phyloP scores from a whole-genome alignment of 2,329 filamentous ascomycete species.

The Scortechinia acanthostroma region DNA sequence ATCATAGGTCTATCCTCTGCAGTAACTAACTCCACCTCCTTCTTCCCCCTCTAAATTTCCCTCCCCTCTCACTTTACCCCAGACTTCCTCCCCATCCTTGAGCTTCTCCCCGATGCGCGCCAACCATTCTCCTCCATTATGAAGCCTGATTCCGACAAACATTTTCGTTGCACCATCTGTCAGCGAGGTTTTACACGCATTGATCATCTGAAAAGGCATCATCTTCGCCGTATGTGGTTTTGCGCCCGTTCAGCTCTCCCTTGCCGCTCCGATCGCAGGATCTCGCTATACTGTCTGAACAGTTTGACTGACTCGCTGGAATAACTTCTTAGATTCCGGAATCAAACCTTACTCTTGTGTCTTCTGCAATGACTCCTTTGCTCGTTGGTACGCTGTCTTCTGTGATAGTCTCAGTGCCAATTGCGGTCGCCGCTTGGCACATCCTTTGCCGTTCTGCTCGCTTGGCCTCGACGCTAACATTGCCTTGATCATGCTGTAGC shows the following conservation, averaged over 20 bases:
- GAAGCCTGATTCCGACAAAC: slow-evolving; percentile 24
- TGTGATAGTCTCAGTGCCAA: no score
- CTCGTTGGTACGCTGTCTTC: slow-evolving; percentile 23
- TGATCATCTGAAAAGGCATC: slow-evolving; percentile 36
- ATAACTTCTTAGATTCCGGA: slow-evolving; percentile 23
- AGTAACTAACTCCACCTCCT: no score
- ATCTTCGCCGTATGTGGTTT: slow-evolving; percentile 29
- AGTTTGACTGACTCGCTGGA: not conserved
- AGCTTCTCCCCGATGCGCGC: slow-evolving; percentile 7
- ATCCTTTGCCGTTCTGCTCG: no score
- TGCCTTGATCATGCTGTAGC: slow-evolving; percentile 13
- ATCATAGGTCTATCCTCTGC: no score
- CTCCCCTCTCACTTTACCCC: not conserved
- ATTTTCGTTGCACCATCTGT: slow-evolving; percentile 30
- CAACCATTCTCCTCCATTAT: no score
- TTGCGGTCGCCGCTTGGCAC: no score
- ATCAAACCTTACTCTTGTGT: slow-evolving; percentile 35
- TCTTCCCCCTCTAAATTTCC: slow-evolving; percentile 9
- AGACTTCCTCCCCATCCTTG: slow-evolving; percentile 3
- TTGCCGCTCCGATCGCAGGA: not conserved
- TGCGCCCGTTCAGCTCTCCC: no score
- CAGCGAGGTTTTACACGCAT: slow-evolving; percentile 33
- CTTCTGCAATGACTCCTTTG: slow-evolving; percentile 33
- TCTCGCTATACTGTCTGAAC: no score
- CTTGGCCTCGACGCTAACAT: not conserved